Evolutionary conservation across 495 filamentous ascomycete genomes (phyloP).

Genomic region (Penicillium diatomitis): DNA sequence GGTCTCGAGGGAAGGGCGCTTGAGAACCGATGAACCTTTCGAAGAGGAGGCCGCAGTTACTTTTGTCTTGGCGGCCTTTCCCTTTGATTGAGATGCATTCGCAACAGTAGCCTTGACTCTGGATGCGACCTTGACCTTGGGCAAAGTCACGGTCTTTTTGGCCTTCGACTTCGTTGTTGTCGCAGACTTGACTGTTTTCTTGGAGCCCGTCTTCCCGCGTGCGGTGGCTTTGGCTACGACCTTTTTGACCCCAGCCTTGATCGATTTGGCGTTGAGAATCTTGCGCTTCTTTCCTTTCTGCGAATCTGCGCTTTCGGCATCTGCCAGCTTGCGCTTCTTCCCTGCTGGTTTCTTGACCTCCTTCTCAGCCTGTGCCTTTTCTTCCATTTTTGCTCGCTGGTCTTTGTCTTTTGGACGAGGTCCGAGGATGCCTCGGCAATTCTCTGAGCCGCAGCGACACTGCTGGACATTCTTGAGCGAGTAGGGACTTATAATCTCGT

Average conservation of each 20-base stretch:
- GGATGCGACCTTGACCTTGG: constrained; percentile 17
- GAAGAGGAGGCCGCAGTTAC: constrained; percentile 7
- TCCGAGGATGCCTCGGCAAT: constrained; percentile 71
- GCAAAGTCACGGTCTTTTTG: constrained; percentile 20
- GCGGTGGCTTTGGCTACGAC: constrained; percentile 17
- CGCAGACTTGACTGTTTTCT: constrained; percentile 12
- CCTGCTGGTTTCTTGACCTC: constrained; percentile 31
- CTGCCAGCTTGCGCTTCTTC: constrained; percentile 24
- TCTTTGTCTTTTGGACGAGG: constrained; percentile 54
- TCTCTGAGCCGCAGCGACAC: constrained; percentile 68
- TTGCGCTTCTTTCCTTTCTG: constrained; percentile 29
- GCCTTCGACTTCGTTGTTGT: constrained; percentile 3
- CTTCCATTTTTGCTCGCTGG: constrained; percentile 30
- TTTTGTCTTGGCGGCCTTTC: constrained; percentile 12
- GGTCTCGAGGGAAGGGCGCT: constrained; percentile 26
- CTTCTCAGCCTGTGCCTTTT: constrained; percentile 19
- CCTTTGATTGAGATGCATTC: not conserved
- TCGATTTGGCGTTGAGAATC: constrained; percentile 20
- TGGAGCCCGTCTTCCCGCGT: constrained; percentile 13
- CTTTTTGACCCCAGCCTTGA: constrained; percentile 32
- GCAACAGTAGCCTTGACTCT: constrained; percentile 17
- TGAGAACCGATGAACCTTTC: constrained; percentile 17
- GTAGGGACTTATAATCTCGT: constrained; percentile 43
- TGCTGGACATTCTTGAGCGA: constrained; percentile 74
- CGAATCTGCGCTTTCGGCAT: constrained; percentile 16